These are phyloP conservation scores for Hymenoscyphus infarciens DNA, from an alignment of 2,329 filamentous ascomycete species.

Conservation along the genomic window DNA sequence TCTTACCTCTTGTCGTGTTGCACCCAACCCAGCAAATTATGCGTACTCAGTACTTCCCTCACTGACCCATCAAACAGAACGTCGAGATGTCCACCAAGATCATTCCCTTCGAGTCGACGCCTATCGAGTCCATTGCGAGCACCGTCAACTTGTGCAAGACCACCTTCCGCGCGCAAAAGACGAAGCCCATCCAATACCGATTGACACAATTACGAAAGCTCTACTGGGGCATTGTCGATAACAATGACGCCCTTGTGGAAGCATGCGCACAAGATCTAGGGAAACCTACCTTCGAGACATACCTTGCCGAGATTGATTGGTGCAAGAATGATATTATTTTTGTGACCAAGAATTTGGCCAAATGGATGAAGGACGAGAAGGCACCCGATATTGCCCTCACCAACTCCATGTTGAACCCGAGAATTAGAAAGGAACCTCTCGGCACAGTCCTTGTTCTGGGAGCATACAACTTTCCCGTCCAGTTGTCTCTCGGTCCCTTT, in stretches of 20 bases:
- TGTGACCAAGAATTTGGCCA: constrained; percentile 71
- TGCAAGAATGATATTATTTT: constrained; percentile 77
- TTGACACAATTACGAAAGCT: constrained; percentile 85
- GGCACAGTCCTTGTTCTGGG: constrained; percentile 83
- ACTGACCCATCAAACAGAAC: background rate
- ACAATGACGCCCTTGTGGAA: constrained; percentile 66
- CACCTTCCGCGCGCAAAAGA: constrained; percentile 76
- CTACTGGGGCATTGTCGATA: constrained; percentile 88
- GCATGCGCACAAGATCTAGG: constrained; percentile 74
- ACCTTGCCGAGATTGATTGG: constrained; percentile 73
- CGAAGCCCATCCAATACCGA: constrained; percentile 77
- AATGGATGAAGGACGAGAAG: constrained; percentile 79
- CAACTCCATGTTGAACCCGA: constrained; percentile 67
- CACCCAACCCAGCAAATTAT: background rate
- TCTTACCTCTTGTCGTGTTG: background rate
- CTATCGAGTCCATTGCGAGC: constrained; percentile 61
- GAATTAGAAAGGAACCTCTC: constrained; percentile 81
- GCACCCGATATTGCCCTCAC: constrained; percentile 65
- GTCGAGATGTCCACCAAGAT: constrained; percentile 25
- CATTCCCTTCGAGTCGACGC: constrained; percentile 53
- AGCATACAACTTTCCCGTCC: constrained; percentile 90
- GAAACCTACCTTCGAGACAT: constrained; percentile 73
- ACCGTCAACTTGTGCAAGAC: constrained; percentile 58
- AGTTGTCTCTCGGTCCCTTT: constrained; percentile 72
- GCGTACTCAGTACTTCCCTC: background rate